Evolutionary conservation across 345 rosid species (phyloP).

Genomic region (Gossypium stocksii): DNA sequence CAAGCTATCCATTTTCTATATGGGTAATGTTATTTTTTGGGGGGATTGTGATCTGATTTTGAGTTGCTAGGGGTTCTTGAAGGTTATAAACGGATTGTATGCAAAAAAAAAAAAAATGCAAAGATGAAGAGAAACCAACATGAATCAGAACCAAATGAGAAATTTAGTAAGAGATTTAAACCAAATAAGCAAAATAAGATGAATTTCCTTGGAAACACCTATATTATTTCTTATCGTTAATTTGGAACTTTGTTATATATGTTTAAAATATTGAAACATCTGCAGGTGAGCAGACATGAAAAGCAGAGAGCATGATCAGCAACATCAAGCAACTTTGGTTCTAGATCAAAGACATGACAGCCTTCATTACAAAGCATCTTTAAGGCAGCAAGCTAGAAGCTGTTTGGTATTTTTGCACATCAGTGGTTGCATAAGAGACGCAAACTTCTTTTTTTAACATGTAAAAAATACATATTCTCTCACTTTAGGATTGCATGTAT

Average conservation of each 20-base stretch:
- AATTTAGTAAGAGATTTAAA: conserved; percentile 28
- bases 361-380: conserved; percentile 89
- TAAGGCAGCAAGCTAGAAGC: conserved; percentile 52
- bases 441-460: conserved; percentile 6
- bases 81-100: conserved; percentile 72
- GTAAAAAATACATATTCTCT: background rate
- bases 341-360: conserved; percentile 75
- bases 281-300: conserved; percentile 50
- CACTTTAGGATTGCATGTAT: conserved; percentile 8
- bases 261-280: background rate
- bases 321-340: conserved; percentile 32
- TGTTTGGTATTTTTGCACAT: conserved; percentile 7
- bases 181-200: conserved; percentile 42
- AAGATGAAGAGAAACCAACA: conserved; percentile 42
- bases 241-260: background rate
- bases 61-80: conserved; percentile 24
- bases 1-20: conserved; percentile 38
- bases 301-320: conserved; percentile 42
- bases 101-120: conserved; percentile 65
- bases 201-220: background rate
- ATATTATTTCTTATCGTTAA: background rate
- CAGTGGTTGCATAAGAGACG: background rate
- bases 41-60: conserved; percentile 12
- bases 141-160: conserved; percentile 20
- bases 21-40: background rate